Evolutionary conservation across 495 filamentous ascomycete species (phyloP).

Genomic region (Parmelia sp.): DNA sequence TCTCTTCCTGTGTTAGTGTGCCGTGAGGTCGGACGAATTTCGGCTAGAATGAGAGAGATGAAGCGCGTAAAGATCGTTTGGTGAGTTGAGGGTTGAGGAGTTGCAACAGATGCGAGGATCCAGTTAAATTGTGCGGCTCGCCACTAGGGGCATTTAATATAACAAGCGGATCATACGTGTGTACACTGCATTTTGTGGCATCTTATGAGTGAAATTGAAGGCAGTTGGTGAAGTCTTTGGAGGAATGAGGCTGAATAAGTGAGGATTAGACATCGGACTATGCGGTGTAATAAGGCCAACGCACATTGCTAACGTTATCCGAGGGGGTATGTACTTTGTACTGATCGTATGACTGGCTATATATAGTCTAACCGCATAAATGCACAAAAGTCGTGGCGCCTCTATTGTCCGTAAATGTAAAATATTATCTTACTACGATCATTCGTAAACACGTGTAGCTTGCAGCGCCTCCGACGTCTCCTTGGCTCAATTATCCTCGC

Average conservation of each 20-base stretch:
- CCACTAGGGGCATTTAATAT: too few species aligned
- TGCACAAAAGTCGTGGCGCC: background rate
- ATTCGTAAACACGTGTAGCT: too few species aligned
- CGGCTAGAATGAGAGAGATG: background rate
- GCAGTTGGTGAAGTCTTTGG: background rate
- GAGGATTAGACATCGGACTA: background rate
- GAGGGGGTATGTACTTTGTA: background rate
- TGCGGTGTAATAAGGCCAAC: background rate
- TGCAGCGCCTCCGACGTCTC: background rate
- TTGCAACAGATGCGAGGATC: too few species aligned
- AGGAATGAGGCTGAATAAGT: background rate
- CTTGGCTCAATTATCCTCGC: background rate
- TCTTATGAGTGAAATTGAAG: background rate
- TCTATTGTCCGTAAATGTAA: background rate
- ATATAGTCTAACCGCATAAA: background rate
- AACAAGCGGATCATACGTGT: too few species aligned
- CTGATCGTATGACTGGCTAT: background rate
- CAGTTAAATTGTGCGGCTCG: too few species aligned
- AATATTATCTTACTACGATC: too few species aligned
- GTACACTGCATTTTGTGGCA: background rate
- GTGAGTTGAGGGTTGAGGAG: too few species aligned
- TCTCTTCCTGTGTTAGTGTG: too few species aligned
- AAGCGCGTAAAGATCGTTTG: background rate
- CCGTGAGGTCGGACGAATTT: background rate
- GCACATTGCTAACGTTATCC: background rate